phyloP scores from a whole-genome alignment of 163 green algal genomes.

The Chlamydomonas reinhardtii region DNA sequence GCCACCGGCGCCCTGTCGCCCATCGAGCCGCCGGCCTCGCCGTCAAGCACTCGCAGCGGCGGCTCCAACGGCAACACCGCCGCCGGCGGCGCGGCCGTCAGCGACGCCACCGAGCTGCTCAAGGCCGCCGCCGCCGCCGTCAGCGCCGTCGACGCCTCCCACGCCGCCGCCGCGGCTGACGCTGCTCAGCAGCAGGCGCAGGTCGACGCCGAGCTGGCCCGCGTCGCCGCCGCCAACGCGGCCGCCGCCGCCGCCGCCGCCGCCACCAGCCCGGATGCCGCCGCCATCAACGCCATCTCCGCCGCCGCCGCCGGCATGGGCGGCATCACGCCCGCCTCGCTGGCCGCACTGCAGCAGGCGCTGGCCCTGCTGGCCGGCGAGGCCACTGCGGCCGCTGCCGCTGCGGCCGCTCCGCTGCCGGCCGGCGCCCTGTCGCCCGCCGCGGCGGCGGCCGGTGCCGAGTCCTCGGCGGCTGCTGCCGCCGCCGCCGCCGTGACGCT shows the following conservation, averaged over 20 bases:
- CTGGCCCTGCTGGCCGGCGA: constrained; percentile 18
- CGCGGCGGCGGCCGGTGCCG: neutral
- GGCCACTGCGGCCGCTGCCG: neutral
- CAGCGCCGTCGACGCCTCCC: neutral
- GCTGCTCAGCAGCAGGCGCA: neutral
- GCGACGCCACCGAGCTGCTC: neutral
- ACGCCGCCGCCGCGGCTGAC: too few relatives aligned
- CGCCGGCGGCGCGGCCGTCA: too few relatives aligned
- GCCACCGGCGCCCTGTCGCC: neutral
- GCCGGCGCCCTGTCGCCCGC: neutral
- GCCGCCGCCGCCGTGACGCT: neutral
- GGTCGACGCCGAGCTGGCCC: neutral
- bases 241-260: neutral
- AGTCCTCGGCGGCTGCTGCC: neutral
- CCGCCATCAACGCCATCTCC: neutral
- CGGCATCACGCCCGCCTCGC: neutral
- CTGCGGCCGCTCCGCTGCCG: neutral
- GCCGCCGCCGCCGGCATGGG: neutral
- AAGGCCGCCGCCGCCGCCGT: too few relatives aligned
- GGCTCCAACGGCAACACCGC: neutral
- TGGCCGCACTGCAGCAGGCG: constrained; percentile 21
- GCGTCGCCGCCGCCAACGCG: neutral
- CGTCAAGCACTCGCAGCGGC: neutral
- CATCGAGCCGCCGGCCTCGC: neutral
- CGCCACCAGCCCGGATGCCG: neutral